A percentile compares a stretch with the other conserved stretches of the same genome.
Evolutionary conservation across 441 rosid species (phyloP).

Genomic region (Arabidopsis lyrata): DNA sequence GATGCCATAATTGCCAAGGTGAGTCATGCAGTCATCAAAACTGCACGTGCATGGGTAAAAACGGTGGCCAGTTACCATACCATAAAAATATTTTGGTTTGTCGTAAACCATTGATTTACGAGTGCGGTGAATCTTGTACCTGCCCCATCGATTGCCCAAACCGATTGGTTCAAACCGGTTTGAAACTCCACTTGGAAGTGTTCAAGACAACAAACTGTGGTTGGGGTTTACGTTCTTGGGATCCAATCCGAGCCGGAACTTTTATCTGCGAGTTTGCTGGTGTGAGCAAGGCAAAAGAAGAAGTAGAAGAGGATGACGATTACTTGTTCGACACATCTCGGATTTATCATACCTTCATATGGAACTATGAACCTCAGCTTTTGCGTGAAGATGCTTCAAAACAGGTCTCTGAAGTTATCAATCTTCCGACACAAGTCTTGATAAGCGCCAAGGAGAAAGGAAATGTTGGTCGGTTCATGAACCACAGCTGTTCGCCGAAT

Average conservation of each 20-base stretch:
- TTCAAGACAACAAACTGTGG: conserved; percentile 19
- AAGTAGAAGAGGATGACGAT: conserved; percentile 37
- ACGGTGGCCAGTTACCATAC: not conserved
- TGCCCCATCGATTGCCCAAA: not conserved
- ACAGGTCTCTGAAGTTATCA: too few species aligned
- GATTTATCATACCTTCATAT: too few species aligned
- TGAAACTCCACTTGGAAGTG: conserved; percentile 11
- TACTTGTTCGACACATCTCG: conserved; percentile 44
- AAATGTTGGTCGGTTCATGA: too few species aligned
- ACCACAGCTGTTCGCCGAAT: too few species aligned
- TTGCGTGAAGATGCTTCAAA: too few species aligned
- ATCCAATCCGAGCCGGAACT: conserved; percentile 55
- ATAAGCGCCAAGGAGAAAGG: too few species aligned
- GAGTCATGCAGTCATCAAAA: not conserved
- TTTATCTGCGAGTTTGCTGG: conserved; percentile 61
- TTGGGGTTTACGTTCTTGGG: conserved; percentile 43
- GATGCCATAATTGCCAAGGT: not conserved
- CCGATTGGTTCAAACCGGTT: not conserved
- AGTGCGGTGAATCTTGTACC: not conserved
- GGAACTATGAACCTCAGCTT: too few species aligned
- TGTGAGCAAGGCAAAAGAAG: conserved; percentile 34
- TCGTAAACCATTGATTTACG: conserved; percentile 46
- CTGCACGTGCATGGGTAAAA: not conserved
- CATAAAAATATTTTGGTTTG: not conserved
- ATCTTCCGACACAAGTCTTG: too few species aligned